phyloP scores from a whole-genome alignment of 768 basidiomycete genomes.

The Rhodotorula diobovata region DNA sequence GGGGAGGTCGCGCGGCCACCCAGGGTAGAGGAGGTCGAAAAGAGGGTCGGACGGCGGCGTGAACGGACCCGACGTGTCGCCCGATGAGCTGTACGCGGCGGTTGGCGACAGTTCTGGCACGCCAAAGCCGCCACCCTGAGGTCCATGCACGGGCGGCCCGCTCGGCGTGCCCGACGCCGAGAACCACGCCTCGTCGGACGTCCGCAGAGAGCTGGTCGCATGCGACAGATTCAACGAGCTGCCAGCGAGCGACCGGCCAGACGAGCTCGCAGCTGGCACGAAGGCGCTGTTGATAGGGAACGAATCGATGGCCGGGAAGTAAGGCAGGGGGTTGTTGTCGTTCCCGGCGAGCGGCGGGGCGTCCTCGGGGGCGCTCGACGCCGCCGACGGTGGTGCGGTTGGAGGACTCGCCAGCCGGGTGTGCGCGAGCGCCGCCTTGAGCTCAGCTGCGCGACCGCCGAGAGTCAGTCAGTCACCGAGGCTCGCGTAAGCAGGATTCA shows the following conservation, averaged over 20 bases:
- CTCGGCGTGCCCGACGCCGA: neutral
- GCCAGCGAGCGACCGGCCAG: too few species aligned
- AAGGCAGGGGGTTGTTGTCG: too few species aligned
- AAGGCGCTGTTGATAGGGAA: too few species aligned
- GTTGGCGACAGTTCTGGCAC: neutral
- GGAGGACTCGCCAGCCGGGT: neutral
- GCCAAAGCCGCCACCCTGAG: too few species aligned
- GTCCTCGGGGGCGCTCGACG: neutral
- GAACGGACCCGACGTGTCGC: neutral
- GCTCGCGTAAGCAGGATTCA: neutral
- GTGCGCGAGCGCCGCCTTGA: neutral
- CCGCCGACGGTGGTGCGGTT: too few species aligned
- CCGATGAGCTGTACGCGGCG: neutral
- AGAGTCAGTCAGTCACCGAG: too few species aligned
- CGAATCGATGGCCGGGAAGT: too few species aligned
- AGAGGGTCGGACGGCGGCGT: constrained; percentile 7
- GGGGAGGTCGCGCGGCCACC: constrained; percentile 37
- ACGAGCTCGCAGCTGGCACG: too few species aligned
- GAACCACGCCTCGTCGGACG: neutral
- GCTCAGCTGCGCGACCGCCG: neutral
- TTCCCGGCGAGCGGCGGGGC: too few species aligned
- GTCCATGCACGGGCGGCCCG: too few species aligned
- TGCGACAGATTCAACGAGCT: too few species aligned
- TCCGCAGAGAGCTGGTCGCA: too few species aligned
- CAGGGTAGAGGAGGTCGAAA: constrained; percentile 34